phyloP scores from a whole-genome alignment of 148 eudicot genomes.

The Nepenthes mirabilis region DNA sequence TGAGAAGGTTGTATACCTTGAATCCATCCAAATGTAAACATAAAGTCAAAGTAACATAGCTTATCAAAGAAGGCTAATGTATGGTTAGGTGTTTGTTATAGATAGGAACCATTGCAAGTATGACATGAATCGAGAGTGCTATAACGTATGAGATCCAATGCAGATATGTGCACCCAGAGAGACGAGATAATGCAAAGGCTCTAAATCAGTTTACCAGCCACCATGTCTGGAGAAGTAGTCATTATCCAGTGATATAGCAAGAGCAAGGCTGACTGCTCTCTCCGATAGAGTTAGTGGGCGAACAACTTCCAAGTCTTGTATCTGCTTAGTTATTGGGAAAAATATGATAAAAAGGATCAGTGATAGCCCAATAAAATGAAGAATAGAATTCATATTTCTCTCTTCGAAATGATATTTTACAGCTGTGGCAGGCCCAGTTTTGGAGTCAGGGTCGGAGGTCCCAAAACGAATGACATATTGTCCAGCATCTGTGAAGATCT shows the following conservation, averaged over 20 bases:
- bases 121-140: no score
- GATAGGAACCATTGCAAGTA: no score
- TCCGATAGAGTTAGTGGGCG: conserved; percentile 87
- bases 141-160: no score
- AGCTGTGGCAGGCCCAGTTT: conserved; percentile 25
- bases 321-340: conserved; percentile 20
- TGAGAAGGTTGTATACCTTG: no score
- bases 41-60: no score
- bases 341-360: conserved; percentile 4
- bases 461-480: conserved; percentile 95
- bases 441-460: conserved; percentile 30
- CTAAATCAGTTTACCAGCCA: conserved; percentile 54
- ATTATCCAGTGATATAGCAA: conserved; percentile 87
- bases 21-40: no score
- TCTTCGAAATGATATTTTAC: conserved; percentile 20
- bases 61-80: no score
- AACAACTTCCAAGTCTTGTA: conserved; percentile 56
- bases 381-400: no score
- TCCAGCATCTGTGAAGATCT: conserved; percentile 98
- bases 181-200: neutral
- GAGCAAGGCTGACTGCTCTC: conserved; percentile 88
- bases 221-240: conserved; percentile 93
- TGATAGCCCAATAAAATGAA: neutral
- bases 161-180: no score
- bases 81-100: no score